Conservation (phyloP, 805 yeast genomes). For the Teunomyces funiuensis region DNA sequence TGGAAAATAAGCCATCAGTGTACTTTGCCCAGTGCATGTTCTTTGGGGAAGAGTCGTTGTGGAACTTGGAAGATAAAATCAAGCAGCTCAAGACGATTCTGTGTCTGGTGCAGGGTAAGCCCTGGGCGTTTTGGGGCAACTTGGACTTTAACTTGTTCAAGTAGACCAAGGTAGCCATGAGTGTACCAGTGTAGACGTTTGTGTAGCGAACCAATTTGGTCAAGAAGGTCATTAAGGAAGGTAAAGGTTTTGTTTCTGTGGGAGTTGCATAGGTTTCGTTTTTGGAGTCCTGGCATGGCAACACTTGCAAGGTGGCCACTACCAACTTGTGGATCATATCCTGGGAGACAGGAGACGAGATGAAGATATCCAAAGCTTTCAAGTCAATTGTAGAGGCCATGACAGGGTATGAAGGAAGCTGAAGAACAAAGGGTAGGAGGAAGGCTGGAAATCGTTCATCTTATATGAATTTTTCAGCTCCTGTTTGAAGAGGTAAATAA, state of each 20-base stretch:
- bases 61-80: constrained; percentile 69
- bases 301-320: constrained; percentile 61
- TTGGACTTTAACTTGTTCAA: constrained; percentile 59
- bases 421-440: background rate
- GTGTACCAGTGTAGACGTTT: constrained; percentile 77
- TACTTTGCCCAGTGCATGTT: constrained; percentile 78
- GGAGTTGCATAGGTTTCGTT: constrained; percentile 21
- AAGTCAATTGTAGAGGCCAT: constrained; percentile 29
- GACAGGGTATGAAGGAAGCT: background rate
- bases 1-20: constrained; percentile 69
- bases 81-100: constrained; percentile 73
- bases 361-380: constrained; percentile 58
- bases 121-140: constrained; percentile 71
- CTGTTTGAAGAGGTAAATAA: constrained; percentile 7
- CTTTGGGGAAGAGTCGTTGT: constrained; percentile 77
- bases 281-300: constrained; percentile 55
- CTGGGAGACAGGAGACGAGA: constrained; percentile 67
- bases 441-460: constrained; percentile 1
- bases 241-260: constrained; percentile 46
- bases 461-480: constrained; percentile 5
- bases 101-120: constrained; percentile 78
- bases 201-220: constrained; percentile 70
- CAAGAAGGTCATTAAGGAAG: constrained; percentile 74
- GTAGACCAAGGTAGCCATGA: constrained; percentile 70
- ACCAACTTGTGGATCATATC: constrained; percentile 74